Base-by-base conservation (phyloP, 2,329 filamentous ascomycete species). In the Ophiognomonia clavigignenti-juglandacearum region DNA sequence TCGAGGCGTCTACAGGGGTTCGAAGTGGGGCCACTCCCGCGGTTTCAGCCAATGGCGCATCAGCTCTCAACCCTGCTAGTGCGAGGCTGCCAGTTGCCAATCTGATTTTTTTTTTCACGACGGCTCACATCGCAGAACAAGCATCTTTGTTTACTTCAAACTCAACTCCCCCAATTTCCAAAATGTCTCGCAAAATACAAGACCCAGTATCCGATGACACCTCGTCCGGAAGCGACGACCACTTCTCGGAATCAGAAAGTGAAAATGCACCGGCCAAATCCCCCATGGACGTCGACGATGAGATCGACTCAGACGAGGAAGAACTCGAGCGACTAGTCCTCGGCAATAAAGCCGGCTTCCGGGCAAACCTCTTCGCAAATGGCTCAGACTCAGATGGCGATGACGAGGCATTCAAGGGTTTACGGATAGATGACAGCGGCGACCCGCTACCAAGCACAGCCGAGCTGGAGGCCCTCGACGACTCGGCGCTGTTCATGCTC, bases 281-380 rank as follows among this genome's bases (percentile, higher is more conserved):
- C 26, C 53, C 48, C 43, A 54, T 61, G 55, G 57, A 62, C 46
- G 55, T 67, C 44, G 55, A 66, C 44, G 64, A 62, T 45, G 83
- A 86, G 42, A 93, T 92, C 62, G 89, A 95, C 62, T 83, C 82
- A 13, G 83, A 86, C 43, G 91, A 96, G 64, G 82, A 86, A 60
- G 88, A 92, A 62, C 80, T 96, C 24, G 92, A 96, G 70, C 81
- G 83, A 54, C 72, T 96, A 53, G 86, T 98, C 4, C 87, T 98
- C 53, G 93, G 93, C 46, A 87, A 95, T 67, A 82, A 85, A 39
- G 78, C 80, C n/a, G 87, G 84, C 27, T 97, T 97, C 64, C 78
- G 83, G 49, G 75, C 85, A 48, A 84, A 85, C 35, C 70, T 97
- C 43, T 86, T 85, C 55, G 69, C 69, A 59, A 69, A 65, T 66